phyloP scores from a whole-genome alignment of 768 basidiomycete genomes.

The Naganishia vaughanmartiniae region DNA sequence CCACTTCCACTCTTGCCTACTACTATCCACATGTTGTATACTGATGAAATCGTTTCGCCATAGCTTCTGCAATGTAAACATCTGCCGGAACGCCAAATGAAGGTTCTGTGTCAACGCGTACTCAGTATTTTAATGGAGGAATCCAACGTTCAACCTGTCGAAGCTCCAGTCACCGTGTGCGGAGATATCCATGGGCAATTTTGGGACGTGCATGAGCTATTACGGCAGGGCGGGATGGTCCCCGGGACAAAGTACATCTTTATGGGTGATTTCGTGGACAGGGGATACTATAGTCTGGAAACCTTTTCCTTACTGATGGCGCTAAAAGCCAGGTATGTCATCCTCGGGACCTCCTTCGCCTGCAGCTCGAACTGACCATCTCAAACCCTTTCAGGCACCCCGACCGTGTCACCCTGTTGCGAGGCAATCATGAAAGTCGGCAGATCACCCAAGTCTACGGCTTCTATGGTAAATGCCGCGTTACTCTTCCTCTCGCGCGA shows the following conservation, averaged over 20 bases:
- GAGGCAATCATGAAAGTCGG: slow-evolving; percentile 97
- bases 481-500: background rate
- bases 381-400: slow-evolving; percentile 76
- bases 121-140: slow-evolving; percentile 64
- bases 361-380: background rate
- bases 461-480: slow-evolving; percentile 74
- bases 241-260: slow-evolving; percentile 99
- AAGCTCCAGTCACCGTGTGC: slow-evolving; percentile 98
- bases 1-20: background rate
- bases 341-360: background rate
- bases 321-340: slow-evolving; percentile 63
- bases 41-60: background rate
- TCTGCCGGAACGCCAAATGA: slow-evolving; percentile 54
- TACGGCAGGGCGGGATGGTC: slow-evolving; percentile 96
- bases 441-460: slow-evolving; percentile 99
- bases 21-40: background rate
- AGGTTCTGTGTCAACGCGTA: slow-evolving; percentile 51
- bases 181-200: slow-evolving; percentile 99
- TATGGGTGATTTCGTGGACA: slow-evolving; percentile 99
- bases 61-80: slow-evolving; percentile 54
- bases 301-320: slow-evolving; percentile 96
- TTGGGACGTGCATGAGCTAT: slow-evolving; percentile 90
- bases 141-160: slow-evolving; percentile 96
- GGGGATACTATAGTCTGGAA: slow-evolving; percentile 98
- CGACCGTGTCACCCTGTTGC: slow-evolving; percentile 93